These are phyloP conservation scores for Phytophthora capsici DNA, from an alignment of 352 stramenopile species.

Conservation along the genomic window DNA sequence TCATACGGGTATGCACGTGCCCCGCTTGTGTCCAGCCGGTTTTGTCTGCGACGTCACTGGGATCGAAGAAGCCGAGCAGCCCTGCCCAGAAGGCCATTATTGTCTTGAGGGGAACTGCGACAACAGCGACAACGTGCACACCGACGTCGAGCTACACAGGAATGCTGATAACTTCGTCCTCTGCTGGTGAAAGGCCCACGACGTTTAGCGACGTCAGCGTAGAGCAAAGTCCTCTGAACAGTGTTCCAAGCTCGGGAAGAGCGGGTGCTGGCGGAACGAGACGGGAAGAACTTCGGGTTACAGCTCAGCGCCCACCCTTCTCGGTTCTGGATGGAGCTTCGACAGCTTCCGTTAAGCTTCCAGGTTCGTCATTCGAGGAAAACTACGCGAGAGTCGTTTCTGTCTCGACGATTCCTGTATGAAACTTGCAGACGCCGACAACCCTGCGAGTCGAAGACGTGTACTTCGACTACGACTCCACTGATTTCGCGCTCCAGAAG, in stretches of 20 bases:
- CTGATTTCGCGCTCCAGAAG: constrained; percentile 78
- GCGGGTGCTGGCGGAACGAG: constrained; percentile 95
- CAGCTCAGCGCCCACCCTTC: constrained; percentile 85
- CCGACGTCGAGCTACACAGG: constrained; percentile 45
- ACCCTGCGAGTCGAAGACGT: constrained; percentile 78
- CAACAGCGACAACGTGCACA: constrained; percentile 90
- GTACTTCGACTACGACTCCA: constrained; percentile 87
- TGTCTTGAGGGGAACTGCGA: constrained; percentile 96
- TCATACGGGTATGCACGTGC: constrained; percentile 92
- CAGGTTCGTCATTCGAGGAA: constrained; percentile 67
- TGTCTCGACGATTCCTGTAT: constrained; percentile 94
- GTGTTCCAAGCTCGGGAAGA: constrained; percentile 77
- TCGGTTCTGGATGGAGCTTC: constrained; percentile 95
- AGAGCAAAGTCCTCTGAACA: constrained; percentile 25
- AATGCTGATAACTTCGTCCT: constrained; percentile 43
- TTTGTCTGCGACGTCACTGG: constrained; percentile 96
- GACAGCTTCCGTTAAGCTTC: constrained; percentile 89
- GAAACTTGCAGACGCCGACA: constrained; percentile 80
- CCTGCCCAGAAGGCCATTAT: constrained; percentile 95
- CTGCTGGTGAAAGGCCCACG: constrained; percentile 40
- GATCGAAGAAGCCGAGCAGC: constrained; percentile 90
- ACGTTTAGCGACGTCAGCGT: constrained; percentile 52
- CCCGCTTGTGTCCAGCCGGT: constrained; percentile 93
- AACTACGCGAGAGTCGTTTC: constrained; percentile 92
- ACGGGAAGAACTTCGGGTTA: constrained; percentile 95